Evolutionary conservation across 768 basidiomycete genomes (phyloP), one percentile per base, ranked within the genome.

Genomic region (Mycena albidolilacea): DNA sequence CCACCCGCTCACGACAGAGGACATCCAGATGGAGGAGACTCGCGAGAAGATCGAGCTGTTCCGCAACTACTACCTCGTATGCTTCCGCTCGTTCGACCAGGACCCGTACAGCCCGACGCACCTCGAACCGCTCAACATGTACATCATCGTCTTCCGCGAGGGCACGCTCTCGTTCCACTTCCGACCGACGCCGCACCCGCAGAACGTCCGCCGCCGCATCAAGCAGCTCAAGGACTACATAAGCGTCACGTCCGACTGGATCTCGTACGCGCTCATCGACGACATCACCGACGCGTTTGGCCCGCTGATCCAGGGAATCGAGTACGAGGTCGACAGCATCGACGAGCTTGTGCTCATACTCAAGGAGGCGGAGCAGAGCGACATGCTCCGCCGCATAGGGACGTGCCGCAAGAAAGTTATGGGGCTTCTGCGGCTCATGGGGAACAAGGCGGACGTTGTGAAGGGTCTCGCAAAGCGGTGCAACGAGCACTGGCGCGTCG

Each of bases 211-310:
- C 17, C 90, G 98, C 54, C 94, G 98, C 52, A 99, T 99, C 79
- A 99, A 98, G 83, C 98, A 99, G 80, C 93, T 99, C 74, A 98
- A 97, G 80, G 98, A 99, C 86, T 99, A 99, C 84, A 99, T 99
- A 81, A 93, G 90, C 75, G 98, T 99, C 78, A 99, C 98, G 10
- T 97, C 97, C 5, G 98, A 99, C 84, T 99, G 98, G 98, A 99
- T 99, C 76, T 98, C 97, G 6, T 99, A 99, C 78, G 98, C 98
- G 11, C 90, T 99, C 71, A 99, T 99, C 79, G 98, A 99, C 84
- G 98, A 99, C 83, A 99, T 99, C 81, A 99, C 98, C 60, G 98
- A 99, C 80, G 97, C 97, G 10, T 99, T 99, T 80, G 98, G 98
- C 15, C 98, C 98, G 6, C 89, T 99, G 70, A 99, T 99, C 78